Conservation (phyloP, 805 yeast species). For the Wickerhamomyces queroliae region DNA sequence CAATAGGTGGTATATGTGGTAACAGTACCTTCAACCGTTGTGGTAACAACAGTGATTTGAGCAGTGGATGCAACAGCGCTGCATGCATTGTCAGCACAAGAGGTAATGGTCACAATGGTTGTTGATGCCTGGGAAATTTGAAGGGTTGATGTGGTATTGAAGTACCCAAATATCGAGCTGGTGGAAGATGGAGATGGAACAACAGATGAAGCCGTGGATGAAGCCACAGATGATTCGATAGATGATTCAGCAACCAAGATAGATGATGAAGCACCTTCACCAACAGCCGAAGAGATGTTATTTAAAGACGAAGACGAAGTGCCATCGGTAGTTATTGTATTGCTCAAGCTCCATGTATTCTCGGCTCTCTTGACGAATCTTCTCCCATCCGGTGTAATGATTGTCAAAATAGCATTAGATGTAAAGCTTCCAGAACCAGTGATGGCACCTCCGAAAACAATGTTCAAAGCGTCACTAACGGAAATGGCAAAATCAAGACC, state of each 20-base stretch:
- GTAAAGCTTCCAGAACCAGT: background rate
- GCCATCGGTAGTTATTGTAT: too few species aligned
- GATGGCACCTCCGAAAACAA: background rate
- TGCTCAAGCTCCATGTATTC: background rate
- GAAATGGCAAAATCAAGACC: background rate
- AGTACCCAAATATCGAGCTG: background rate
- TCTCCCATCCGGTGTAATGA: background rate
- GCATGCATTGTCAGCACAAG: constrained; percentile 28
- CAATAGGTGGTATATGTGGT: constrained; percentile 10
- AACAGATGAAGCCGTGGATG: background rate
- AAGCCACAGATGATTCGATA: background rate
- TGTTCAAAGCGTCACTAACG: background rate
- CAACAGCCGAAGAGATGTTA: too few species aligned
- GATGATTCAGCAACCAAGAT: too few species aligned
- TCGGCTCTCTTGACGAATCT: background rate
- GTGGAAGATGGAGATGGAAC: background rate
- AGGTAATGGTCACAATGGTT: too few species aligned
- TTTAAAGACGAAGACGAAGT: too few species aligned
- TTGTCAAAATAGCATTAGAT: background rate
- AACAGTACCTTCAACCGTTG: constrained; percentile 23
- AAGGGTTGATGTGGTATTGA: background rate
- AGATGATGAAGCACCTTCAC: background rate
- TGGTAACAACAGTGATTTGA: constrained; percentile 28
- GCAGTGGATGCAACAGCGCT: constrained; percentile 27
- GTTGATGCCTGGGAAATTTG: too few species aligned